Base-by-base conservation (phyloP, 306 rosid genomes). In the Pachyrhizus erosus region DNA sequence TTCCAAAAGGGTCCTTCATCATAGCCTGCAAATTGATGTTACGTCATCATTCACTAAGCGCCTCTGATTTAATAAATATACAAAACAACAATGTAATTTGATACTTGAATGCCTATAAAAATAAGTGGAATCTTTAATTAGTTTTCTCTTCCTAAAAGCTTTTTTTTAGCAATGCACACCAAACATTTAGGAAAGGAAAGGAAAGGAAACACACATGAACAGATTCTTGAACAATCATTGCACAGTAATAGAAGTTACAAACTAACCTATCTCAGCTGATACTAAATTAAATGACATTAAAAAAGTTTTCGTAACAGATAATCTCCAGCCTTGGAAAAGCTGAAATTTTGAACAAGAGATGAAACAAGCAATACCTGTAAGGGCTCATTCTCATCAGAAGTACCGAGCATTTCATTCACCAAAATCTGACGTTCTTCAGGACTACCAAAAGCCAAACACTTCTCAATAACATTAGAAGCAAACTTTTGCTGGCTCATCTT, bases 1-100 rank as follows among this genome's bases (percentile, higher is more conserved):
- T 96, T 75, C 97, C 99, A 79, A 92, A 96, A 11, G 96, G 99
- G 86, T 96, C 98, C 80, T 96, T 96, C 99, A 96, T 96, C 98
- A 96, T 96, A 43, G 92, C 94, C 99, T 96, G 90, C 88, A 79
- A 76, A 76, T 10, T 61, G 83, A 37, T 60, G 58, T 78, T 51
- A 37, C 42, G 70, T 60, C 42, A 76, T 86, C 57, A 76, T 45
- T 70, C 85, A 85, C 29, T 39, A 42, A 39, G 67, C 5, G 45
- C 15, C 55, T 49, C 23, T 17, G 40, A 67, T 48, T 77, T 26
- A 29, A 52, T 61, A 20, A 60, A 71, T 70, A 75, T 61, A 65
- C 17, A 49, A 65, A 75, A 45, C 78, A 78, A 52, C 79, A 61
- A 64, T 58, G 60, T 7, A 67, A 42, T 17, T 40, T 86, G 55